Percentiles rank a stretch among this genome's conserved stretches.
Conservation (phyloP, 495 filamentous ascomycete species). For the Penicillium arizonense region DNA sequence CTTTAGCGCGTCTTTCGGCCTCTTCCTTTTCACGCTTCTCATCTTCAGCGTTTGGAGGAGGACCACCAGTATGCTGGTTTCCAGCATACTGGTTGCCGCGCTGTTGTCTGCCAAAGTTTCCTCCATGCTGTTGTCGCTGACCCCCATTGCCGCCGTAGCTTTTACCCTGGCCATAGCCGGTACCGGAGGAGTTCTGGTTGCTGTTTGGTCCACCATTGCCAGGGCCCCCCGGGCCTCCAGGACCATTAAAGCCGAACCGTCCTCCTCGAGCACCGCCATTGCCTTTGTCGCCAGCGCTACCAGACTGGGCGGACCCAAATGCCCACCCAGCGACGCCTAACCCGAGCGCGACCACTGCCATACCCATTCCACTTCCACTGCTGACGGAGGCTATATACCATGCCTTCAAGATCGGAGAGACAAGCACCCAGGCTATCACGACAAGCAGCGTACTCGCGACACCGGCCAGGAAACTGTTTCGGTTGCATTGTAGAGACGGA, state of each 20-base stretch:
- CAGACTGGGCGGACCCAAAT: slow-evolving; percentile 63
- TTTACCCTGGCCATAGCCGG: slow-evolving; percentile 17
- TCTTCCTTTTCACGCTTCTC: slow-evolving; percentile 14
- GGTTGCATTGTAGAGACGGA: slow-evolving; percentile 77
- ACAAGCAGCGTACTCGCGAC: slow-evolving; percentile 68
- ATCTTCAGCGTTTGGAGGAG: slow-evolving; percentile 21
- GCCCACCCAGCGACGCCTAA: slow-evolving; percentile 78
- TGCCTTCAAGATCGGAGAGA: slow-evolving; percentile 64
- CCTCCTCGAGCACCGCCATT: slow-evolving; percentile 24
- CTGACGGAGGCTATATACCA: slow-evolving; percentile 66
- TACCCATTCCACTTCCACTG: slow-evolving; percentile 59
- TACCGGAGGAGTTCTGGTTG: slow-evolving; percentile 19
- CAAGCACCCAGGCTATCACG: slow-evolving; percentile 63
- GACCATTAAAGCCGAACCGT: slow-evolving; percentile 12
- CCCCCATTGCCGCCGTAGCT: slow-evolving; percentile 9
- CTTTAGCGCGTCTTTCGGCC: slow-evolving; percentile 4
- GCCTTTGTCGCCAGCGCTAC: slow-evolving; percentile 19
- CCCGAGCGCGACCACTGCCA: slow-evolving; percentile 58
- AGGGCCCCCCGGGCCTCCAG: slow-evolving; percentile 11
- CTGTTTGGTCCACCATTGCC: slow-evolving; percentile 15
- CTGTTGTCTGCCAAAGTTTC: slow-evolving; percentile 27
- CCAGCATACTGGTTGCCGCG: slow-evolving; percentile 36
- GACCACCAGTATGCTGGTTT: slow-evolving; percentile 28
- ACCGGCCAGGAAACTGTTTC: slow-evolving; percentile 89
- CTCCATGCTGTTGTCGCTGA: slow-evolving; percentile 22